These are phyloP conservation scores for Lasiosphaeriaceae sp. DNA, from an alignment of 495 filamentous ascomycete species.

Conservation along the genomic window DNA sequence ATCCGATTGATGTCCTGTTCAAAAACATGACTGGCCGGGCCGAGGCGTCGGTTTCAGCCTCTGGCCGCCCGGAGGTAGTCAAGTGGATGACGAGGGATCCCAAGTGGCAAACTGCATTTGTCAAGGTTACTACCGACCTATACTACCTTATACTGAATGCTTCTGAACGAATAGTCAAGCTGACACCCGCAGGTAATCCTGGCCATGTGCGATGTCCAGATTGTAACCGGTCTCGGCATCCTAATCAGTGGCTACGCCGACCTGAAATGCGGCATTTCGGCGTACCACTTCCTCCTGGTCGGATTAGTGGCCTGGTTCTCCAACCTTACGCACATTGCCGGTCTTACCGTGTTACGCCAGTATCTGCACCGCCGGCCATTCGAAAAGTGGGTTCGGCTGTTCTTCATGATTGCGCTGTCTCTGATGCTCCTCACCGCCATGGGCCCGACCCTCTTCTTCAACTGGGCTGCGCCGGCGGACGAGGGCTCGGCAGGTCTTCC, in stretches of 20 bases:
- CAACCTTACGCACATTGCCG: conserved; percentile 34
- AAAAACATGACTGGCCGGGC: no score
- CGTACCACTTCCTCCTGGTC: conserved; percentile 38
- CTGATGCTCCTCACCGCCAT: conserved; percentile 51
- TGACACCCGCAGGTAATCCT: conserved; percentile 4
- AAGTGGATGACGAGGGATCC: no score
- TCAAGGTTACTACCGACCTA: no score
- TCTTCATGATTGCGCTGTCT: conserved; percentile 43
- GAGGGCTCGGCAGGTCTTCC: not conserved
- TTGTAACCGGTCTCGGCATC: conserved; percentile 6
- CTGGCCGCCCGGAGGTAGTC: no score
- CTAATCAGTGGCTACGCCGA: conserved; percentile 3
- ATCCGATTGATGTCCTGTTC: no score
- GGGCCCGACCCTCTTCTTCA: conserved; percentile 47
- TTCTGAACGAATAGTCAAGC: no score
- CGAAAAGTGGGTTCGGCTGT: conserved; percentile 45
- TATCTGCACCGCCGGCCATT: conserved; percentile 9
- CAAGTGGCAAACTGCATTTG: no score
- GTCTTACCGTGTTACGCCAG: conserved; percentile 31
- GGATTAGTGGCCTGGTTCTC: conserved; percentile 40
- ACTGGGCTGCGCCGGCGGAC: not conserved
- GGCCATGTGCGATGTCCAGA: conserved; percentile 6
- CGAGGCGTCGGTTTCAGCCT: no score
- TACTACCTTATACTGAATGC: no score
- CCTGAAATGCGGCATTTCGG: conserved; percentile 3